Percentiles rank a stretch among this genome's conserved stretches.
Evolutionary conservation across 768 basidiomycete species (phyloP).

Genomic region (Ramaria rubella): DNA sequence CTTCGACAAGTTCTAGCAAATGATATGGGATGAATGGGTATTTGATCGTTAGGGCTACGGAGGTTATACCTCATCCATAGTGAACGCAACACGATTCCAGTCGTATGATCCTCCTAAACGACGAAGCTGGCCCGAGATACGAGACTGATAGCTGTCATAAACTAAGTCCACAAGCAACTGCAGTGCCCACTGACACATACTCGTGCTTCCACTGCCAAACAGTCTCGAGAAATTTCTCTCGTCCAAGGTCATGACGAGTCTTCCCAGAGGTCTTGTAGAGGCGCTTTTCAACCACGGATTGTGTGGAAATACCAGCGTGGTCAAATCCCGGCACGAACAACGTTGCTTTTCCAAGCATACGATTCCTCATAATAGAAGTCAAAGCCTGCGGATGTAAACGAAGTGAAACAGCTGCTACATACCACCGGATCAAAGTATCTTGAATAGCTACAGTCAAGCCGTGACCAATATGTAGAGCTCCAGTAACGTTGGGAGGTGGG

Average conservation of each 20-base stretch:
- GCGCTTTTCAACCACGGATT: slow-evolving; percentile 94
- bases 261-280: slow-evolving; percentile 75
- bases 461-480: slow-evolving; percentile 92
- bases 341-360: slow-evolving; percentile 90
- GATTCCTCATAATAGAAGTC: slow-evolving; percentile 55
- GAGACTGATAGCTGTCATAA: slow-evolving; percentile 72
- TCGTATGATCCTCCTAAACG: slow-evolving; percentile 91
- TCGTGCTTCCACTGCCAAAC: slow-evolving; percentile 98
- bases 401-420: slow-evolving; percentile 23
- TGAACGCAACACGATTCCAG: slow-evolving; percentile 92
- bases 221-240: slow-evolving; percentile 82
- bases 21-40: slow-evolving; percentile 1
- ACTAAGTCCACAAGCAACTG: background rate
- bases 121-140: slow-evolving; percentile 84
- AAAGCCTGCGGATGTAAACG: background rate
- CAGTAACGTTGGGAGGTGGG: slow-evolving; percentile 97
- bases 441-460: slow-evolving; percentile 89
- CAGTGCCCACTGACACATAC: slow-evolving; percentile 38
- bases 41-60: background rate
- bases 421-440: slow-evolving; percentile 87
- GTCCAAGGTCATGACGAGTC: slow-evolving; percentile 90
- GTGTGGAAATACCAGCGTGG: slow-evolving; percentile 97
- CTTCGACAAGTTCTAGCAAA: slow-evolving; percentile 57
- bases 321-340: slow-evolving; percentile 94
- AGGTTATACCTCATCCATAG: slow-evolving; percentile 74